These are phyloP conservation scores for Passalora sequoiae DNA, from an alignment of 2,329 filamentous ascomycete genomes.

Conservation along the genomic window DNA sequence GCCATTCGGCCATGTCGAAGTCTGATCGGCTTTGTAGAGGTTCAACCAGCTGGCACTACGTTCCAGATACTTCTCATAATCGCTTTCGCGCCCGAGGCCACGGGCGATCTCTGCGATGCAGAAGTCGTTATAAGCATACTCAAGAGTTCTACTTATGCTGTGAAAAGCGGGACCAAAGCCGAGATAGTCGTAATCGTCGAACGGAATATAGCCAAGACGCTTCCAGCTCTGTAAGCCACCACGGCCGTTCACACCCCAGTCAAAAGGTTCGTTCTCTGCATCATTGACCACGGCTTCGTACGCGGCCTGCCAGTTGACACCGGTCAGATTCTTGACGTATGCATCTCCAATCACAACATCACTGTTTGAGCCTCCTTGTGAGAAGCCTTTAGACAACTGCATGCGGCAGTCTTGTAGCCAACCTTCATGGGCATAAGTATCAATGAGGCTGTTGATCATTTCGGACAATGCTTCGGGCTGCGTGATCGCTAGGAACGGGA, in stretches of 20 bases:
- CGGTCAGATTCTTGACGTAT: constrained; percentile 57
- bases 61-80: constrained; percentile 56
- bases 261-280: constrained; percentile 62
- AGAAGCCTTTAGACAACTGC: constrained; percentile 63
- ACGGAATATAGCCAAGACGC: constrained; percentile 57
- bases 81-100: constrained; percentile 49
- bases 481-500: constrained; percentile 58
- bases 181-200: constrained; percentile 46
- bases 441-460: constrained; percentile 60
- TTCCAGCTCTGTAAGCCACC: constrained; percentile 70
- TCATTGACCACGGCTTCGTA: constrained; percentile 68
- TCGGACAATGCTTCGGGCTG: constrained; percentile 59
- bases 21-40: constrained; percentile 60
- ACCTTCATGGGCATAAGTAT: constrained; percentile 62
- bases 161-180: constrained; percentile 66
- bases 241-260: constrained; percentile 65
- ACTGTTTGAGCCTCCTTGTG: constrained; percentile 41
- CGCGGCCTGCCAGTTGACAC: constrained; percentile 61
- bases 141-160: constrained; percentile 62
- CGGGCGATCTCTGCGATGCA: constrained; percentile 59
- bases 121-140: constrained; percentile 69
- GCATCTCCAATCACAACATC: constrained; percentile 65
- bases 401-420: constrained; percentile 68
- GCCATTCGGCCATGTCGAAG: constrained; percentile 48
- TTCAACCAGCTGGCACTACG: constrained; percentile 66